A percentile compares a stretch with the other conserved stretches of the same genome.
phyloP scores from a whole-genome alignment of 768 basidiomycete species.

The Coprinopsis marcescibilis region DNA sequence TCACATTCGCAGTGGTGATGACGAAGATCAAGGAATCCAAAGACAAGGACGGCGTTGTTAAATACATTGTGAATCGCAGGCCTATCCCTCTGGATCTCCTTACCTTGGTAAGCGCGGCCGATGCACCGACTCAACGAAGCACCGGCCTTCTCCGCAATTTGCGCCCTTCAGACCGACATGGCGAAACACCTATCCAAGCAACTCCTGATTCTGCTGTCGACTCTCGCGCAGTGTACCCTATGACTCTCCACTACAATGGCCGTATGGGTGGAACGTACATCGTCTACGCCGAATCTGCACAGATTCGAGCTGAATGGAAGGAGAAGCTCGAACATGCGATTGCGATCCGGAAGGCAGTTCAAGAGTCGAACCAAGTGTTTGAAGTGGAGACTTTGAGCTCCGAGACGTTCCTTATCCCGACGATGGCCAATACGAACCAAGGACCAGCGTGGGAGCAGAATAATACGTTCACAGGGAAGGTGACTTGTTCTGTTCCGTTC shows the following conservation, averaged over 20 bases:
- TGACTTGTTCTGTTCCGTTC: constrained; percentile 94
- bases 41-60: constrained; percentile 67
- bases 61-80: constrained; percentile 80
- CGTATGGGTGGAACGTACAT: constrained; percentile 83
- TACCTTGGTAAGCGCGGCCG: constrained; percentile 77
- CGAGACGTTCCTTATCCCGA: constrained; percentile 82
- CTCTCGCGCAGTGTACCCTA: constrained; percentile 77
- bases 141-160: constrained; percentile 68
- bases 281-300: constrained; percentile 77
- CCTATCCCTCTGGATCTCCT: constrained; percentile 92
- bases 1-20: constrained; percentile 65
- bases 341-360: constrained; percentile 75
- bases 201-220: constrained; percentile 45
- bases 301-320: constrained; percentile 82
- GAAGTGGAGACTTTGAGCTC: constrained; percentile 86
- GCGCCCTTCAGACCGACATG: constrained; percentile 38
- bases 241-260: constrained; percentile 86
- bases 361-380: constrained; percentile 93
- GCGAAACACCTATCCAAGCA: constrained; percentile 18
- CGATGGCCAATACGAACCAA: constrained; percentile 41
- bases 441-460: constrained; percentile 70
- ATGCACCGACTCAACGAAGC: constrained; percentile 70
- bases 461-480: constrained; percentile 70
- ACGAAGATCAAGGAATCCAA: constrained; percentile 59
- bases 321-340: constrained; percentile 85